Base-by-base conservation (phyloP, 768 basidiomycete species). In the Rhodotorula toruloides region DNA sequence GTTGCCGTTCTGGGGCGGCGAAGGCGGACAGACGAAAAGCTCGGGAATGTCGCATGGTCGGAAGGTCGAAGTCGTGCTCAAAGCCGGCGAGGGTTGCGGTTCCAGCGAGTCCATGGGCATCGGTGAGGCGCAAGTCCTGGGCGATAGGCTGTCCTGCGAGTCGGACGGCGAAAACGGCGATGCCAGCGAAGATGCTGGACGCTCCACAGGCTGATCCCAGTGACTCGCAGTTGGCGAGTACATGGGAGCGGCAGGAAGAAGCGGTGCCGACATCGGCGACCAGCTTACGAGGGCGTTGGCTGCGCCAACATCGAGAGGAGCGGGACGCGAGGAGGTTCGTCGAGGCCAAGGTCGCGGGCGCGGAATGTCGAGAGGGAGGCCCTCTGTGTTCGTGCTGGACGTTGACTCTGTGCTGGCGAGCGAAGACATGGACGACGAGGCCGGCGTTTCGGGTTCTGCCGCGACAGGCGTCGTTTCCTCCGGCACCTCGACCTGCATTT, bases 1-100 rank as follows among this genome's bases (percentile, higher is more conserved):
- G 5, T 57, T n/a, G 52, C 32, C 36, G 3, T 10, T 56, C 25
- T 58, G 60, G 11, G 63, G 50, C 14, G 70, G 65, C 39, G 58
- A 61, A 21, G 61, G 70, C 25, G 70, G 70, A 48, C 58, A 64
- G 31, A 71, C 61, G 44, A 65, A 63, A 11, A 71, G 56, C 54
- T 71, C 70, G n/a, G 70, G 70, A 19, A 71, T 63, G 37, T 58
- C 60, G 53, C 25, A 58, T 1, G 58, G 49, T 19, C 58, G 54
- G 49, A 69, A 64, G 21, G 68, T 69, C 44, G 68, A 69, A 3
- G 63, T 56, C 37, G 68, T 17, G 50, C 63, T 64, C 25, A 61
- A 43, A 0, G 68, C 55, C 6, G 68, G 68, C 6, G 64, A 60
- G 0, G 56, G 55, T 3, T 9, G 42, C 9, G 58, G 58, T 10